Evolutionary conservation across 345 rosid genomes (phyloP).

Genomic region (Sonneratia alba): DNA sequence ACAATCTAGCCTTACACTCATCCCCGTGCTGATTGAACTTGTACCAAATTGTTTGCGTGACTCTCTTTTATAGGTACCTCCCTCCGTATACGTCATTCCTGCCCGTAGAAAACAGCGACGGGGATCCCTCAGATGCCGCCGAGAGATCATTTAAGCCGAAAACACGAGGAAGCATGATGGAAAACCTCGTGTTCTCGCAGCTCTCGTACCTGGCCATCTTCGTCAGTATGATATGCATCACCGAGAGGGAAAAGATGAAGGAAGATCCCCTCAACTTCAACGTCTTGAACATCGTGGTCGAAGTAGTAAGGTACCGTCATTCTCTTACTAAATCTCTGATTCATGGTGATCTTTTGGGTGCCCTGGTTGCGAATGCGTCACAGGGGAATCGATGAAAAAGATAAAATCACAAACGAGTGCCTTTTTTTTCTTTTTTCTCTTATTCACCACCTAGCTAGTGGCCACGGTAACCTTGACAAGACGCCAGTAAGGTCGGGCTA

Average conservation of each 20-base stretch:
- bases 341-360: too few species aligned
- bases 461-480: too few species aligned
- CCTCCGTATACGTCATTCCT: slow-evolving; percentile 25
- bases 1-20: too few species aligned
- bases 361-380: too few species aligned
- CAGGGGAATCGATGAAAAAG: too few species aligned
- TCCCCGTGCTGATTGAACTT: too few species aligned
- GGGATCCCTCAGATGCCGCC: not conserved
- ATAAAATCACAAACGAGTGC: too few species aligned
- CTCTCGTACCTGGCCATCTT: slow-evolving; percentile 25
- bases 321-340: too few species aligned
- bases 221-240: slow-evolving; percentile 22
- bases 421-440: too few species aligned
- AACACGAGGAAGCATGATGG: slow-evolving; percentile 1
- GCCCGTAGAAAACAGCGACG: slow-evolving; percentile 2
- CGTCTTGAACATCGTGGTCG: slow-evolving; percentile 16
- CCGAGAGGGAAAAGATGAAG: slow-evolving; percentile 23
- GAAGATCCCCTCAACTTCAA: slow-evolving; percentile 34
- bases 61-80: slow-evolving; percentile 20
- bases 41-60: too few species aligned
- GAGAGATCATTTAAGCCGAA: not conserved
- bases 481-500: too few species aligned
- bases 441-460: too few species aligned
- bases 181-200: slow-evolving; percentile 18
- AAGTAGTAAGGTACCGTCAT: slow-evolving; percentile 20